Evolutionary conservation across 2,329 filamentous ascomycete species (phyloP), one percentile per base, ranked within the genome.

Genomic region (Talaromyces funiculosus): DNA sequence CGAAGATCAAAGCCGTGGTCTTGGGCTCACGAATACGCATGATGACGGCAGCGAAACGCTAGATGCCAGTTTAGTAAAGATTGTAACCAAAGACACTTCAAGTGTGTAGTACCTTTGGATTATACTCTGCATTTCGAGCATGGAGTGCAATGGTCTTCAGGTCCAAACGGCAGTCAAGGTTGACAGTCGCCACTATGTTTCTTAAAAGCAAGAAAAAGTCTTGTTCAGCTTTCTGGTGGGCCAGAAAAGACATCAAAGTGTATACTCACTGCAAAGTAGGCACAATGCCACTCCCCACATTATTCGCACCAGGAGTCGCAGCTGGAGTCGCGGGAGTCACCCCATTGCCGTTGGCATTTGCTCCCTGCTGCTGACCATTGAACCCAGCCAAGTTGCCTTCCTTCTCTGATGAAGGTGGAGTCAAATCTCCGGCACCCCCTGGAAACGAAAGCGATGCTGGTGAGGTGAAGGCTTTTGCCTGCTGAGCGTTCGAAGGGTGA

Each of bases 11-110:
- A 5, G 94, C 94, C 2, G 94, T 99, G 4, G 94, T 99, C 83
- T 99, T 99, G 63, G 94, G 94, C 72, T 99, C 94, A 72, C 94
- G 92, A 69, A 99, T 99, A 81, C 94, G 92, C 94, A 99, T 97
- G 78, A 99, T 97, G 67, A 97, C 93, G 73, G 93, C 93, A 70
- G 93, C 94, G 74, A 97, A 97, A 89, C 93, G 93, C 92, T 96
- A 80, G 76, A 72, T 37, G 43, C 68, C 72, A 70, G 69, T 75
- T 77, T 77, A 78, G 79, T 75, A 76, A 76, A 54, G 12, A 6
- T 35, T 53, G n/a, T 10, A 22, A 37, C 51, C 14, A 3, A 22
- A 29, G 31, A 35, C 12, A 53, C 22, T 18, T 22, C 29, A 35
- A 40, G 26, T 40, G 22, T 51, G n/a, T 71, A 80, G 79, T 90